Conservation (phyloP, 1,284 basidiomycete genomes). For the Irpex rosettiformis region DNA sequence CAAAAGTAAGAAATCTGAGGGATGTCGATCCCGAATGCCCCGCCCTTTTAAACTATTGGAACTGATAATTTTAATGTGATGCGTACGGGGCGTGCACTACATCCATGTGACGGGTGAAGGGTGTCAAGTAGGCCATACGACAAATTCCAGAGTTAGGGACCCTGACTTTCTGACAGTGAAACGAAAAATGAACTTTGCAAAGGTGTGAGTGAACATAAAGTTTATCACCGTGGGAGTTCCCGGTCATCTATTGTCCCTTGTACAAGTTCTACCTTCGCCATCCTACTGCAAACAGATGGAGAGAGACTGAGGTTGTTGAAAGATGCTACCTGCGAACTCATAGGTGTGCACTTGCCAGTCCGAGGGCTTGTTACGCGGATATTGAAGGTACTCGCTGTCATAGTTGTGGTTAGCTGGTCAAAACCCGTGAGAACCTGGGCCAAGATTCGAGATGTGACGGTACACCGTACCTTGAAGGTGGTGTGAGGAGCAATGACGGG, state of each 20-base stretch:
- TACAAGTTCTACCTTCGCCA: neutral
- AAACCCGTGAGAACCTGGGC: neutral
- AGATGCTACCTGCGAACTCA: neutral
- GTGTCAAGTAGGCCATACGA: too few relatives aligned
- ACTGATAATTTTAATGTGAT: neutral
- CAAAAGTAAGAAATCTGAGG: neutral
- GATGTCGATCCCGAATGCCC: neutral
- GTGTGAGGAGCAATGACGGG: neutral
- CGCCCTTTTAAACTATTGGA: neutral
- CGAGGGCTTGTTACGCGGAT: too few relatives aligned
- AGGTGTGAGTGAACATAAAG: neutral
- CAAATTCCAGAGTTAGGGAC: neutral
- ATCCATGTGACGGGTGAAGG: neutral
- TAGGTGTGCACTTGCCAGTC: too few relatives aligned
- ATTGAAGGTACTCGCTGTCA: neutral
- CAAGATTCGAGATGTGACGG: neutral
- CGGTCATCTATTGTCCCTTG: neutral
- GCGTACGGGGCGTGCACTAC: neutral
- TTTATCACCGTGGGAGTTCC: neutral
- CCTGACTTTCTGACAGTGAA: neutral
- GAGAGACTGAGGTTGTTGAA: neutral
- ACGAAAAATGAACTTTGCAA: neutral
- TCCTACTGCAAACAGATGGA: too few relatives aligned
- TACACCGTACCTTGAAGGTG: neutral
- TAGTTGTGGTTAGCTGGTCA: neutral